Base-by-base conservation (phyloP, 768 basidiomycete genomes). In the Cystobasidiopsis lactophilus region DNA sequence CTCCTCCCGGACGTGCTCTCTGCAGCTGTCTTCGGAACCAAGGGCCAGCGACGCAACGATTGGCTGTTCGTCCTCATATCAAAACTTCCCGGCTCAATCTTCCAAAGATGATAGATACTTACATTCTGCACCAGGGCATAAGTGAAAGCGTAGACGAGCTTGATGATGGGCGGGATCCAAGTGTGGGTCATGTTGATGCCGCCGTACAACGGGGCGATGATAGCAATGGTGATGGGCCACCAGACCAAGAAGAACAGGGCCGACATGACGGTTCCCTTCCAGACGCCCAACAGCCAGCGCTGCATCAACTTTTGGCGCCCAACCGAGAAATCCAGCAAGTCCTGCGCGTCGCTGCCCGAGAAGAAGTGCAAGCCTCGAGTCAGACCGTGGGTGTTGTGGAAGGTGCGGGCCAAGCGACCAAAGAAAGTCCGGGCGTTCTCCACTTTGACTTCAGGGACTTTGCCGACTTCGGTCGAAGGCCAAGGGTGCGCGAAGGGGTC, bases 211-310 rank as follows among this genome's bases (percentile, higher is more conserved):
- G 59, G 59, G n/a, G 59, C 59, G 14, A 58, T 55, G 55, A 52
- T 53, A 29, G 59, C 59, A 27, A 60, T 60, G 7, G 55, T 51
- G 14, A 60, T 58, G 11, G 59, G 59, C 59, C 59, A 60, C 11
- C 54, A 49, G 24, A 58, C 38, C 45, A 60, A 55, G 33, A 58
- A 60, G 57, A 43, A 60, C 0, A 60, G 35, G 0, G 56, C 59
- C 10, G 52, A 54, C 2, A 60, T 40, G 5, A 58, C 51, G 11
- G 57, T 59, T 56, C 33, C 33, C 16, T 35, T 35, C 33, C 33
- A 35, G 16, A 35, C 33, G 33, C 33, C 33, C 9, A 35, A 16
- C 33, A 35, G 33, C 33, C 33, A 35, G 16, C 33, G 44, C 1
- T 29, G 31, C 7, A 37, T 10, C 16, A 41, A 45, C n/a, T 55